Base-by-base conservation (phyloP, 2,329 filamentous ascomycete genomes). In the Penicillium sp. region DNA sequence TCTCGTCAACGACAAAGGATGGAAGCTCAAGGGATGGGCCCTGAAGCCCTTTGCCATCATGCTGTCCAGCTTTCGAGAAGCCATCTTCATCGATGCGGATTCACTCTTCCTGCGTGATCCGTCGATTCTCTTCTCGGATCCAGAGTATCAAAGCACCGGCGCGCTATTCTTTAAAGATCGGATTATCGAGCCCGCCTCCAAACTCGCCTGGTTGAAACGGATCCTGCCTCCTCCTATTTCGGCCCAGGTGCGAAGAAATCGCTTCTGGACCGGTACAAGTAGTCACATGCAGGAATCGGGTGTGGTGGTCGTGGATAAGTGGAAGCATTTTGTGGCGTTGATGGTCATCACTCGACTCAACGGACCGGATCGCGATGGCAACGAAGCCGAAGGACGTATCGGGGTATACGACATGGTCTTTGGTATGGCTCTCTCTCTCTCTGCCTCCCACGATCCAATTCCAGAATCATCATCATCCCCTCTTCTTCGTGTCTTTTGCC, bases 331-430 rank as follows among this genome's bases (percentile, higher is more conserved):
- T 53, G 60, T 74, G 12, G 62, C 72, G 1, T 60, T 75, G 49
- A 55, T 75, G 24, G 55, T 74, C 26, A 64, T 73, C 5, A 54
- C 53, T 1, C 42, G 55, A 3, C 49, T 57, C 47, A 57, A 57
- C 43, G 73, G 73, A 5, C 72, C 72, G 5, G 73, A 75, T 50
- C 64, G 73, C 28, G 71, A 75, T 47, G 67, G 67, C 0, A 61
- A 70, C 50, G 57, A 64, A 27, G 64, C 18, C 65, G 36, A 58
- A 63, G 39, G 68, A 13, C 13, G 69, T 11, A 64, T 68, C 34
- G 73, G 73, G 33, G 70, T 75, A 0, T 76, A 75, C 43, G 71
- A 75, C 44, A 69, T 75, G 69, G 67, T 75, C 32, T 74, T 73
- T 46, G 72, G 67, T 71, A 38, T 18, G 36, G 54, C 18, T 18